Percentiles rank a stretch among this genome's conserved stretches.
phyloP scores from a whole-genome alignment of 441 rosid species.

The Populus hybrid region DNA sequence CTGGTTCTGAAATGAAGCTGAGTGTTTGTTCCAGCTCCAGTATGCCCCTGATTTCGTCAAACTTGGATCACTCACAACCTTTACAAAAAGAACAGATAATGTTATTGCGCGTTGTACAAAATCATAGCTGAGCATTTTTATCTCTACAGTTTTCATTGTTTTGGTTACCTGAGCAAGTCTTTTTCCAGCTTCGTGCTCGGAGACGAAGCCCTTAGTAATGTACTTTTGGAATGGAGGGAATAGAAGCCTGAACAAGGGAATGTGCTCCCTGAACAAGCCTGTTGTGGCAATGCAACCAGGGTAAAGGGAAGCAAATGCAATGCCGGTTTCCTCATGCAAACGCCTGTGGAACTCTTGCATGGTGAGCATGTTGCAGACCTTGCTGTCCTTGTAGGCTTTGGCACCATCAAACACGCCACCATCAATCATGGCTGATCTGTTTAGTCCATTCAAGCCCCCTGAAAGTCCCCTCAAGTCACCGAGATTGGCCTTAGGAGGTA shows the following conservation, averaged over 20 bases:
- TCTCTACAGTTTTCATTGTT: neutral
- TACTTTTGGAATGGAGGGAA: slow-evolving; percentile 74
- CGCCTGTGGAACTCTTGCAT: slow-evolving; percentile 74
- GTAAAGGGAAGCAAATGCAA: slow-evolving; percentile 60
- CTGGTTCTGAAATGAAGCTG: slow-evolving; percentile 63
- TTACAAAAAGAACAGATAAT: slow-evolving; percentile 8
- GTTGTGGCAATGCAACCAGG: slow-evolving; percentile 77
- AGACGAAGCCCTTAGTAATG: slow-evolving; percentile 62
- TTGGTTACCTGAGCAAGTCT: slow-evolving; percentile 57
- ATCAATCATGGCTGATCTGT: slow-evolving; percentile 57
- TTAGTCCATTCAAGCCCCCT: slow-evolving; percentile 51
- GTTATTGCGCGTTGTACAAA: neutral
- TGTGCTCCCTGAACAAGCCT: slow-evolving; percentile 67
- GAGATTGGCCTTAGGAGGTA: slow-evolving; percentile 61
- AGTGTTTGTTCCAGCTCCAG: slow-evolving; percentile 72
- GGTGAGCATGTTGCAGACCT: slow-evolving; percentile 68
- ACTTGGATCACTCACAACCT: slow-evolving; percentile 68
- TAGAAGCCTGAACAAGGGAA: no score
- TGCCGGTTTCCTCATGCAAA: slow-evolving; percentile 54
- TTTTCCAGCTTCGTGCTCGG: slow-evolving; percentile 58
- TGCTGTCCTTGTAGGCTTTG: slow-evolving; percentile 74
- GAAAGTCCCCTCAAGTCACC: slow-evolving; percentile 70
- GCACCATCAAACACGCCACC: slow-evolving; percentile 69
- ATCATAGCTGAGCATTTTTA: neutral
- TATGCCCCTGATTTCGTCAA: slow-evolving; percentile 61